Evolutionary conservation across 1,139 yeast species (phyloP).

Genomic region (Suhomyces taliae): DNA sequence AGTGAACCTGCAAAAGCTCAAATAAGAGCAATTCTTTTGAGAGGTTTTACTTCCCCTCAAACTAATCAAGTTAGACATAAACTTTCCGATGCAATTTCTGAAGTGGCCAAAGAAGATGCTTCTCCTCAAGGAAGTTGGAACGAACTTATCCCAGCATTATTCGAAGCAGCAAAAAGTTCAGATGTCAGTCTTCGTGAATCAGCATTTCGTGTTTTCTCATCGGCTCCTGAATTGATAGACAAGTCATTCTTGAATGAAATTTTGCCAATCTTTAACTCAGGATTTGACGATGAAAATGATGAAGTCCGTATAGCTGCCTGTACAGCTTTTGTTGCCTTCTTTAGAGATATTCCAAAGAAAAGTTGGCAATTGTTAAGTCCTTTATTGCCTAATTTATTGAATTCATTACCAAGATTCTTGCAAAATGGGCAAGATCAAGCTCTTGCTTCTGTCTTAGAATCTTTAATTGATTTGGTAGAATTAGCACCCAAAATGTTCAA

Average conservation of each 20-base stretch:
- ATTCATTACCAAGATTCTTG: slow-evolving; percentile 82
- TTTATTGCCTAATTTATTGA: slow-evolving; percentile 77
- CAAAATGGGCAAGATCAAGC: slow-evolving; percentile 78
- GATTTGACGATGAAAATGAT: slow-evolving; percentile 77
- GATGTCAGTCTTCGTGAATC: slow-evolving; percentile 84
- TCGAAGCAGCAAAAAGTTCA: slow-evolving; percentile 61
- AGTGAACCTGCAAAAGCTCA: slow-evolving; percentile 59
- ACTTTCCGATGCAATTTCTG: slow-evolving; percentile 91
- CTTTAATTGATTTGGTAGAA: slow-evolving; percentile 85
- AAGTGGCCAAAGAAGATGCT: slow-evolving; percentile 71
- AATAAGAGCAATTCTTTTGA: slow-evolving; percentile 64
- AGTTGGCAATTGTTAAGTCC: slow-evolving; percentile 77
- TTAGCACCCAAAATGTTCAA: slow-evolving; percentile 93
- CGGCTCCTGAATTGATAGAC: slow-evolving; percentile 79
- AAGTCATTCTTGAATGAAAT: slow-evolving; percentile 55
- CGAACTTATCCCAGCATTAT: slow-evolving; percentile 71
- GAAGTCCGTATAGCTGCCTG: slow-evolving; percentile 90
- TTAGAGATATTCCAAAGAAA: slow-evolving; percentile 74
- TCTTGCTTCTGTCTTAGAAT: slow-evolving; percentile 82
- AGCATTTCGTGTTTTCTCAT: slow-evolving; percentile 82
- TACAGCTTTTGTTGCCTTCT: slow-evolving; percentile 87
- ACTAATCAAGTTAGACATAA: slow-evolving; percentile 82
- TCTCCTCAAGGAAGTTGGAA: slow-evolving; percentile 64
- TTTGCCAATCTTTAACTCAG: slow-evolving; percentile 70
- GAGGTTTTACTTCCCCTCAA: slow-evolving; percentile 70